Conservation (phyloP, 208 protist genomes). For the Trypanosoma cruzi region DNA sequence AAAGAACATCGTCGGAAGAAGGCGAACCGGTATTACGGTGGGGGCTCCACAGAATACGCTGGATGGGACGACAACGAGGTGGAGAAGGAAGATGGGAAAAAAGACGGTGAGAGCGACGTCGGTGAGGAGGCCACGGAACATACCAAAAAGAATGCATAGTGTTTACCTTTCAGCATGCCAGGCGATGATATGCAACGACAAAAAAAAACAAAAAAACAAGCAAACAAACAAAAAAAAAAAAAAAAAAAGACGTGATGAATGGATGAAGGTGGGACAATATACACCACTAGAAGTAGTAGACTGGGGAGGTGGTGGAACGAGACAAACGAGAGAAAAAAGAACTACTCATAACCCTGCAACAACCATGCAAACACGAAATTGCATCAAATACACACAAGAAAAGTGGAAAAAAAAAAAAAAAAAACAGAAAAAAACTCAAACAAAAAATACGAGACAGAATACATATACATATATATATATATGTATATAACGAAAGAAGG, state of each 20-base stretch:
- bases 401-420: too few relatives aligned
- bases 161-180: not conserved
- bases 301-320: not conserved
- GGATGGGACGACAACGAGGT: slow-evolving; percentile 28
- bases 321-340: too few relatives aligned
- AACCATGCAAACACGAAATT: too few relatives aligned
- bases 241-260: not conserved
- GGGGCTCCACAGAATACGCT: slow-evolving; percentile 59
- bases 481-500: too few relatives aligned
- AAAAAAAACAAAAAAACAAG: slow-evolving; percentile 1
- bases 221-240: not conserved
- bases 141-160: slow-evolving; percentile 12
- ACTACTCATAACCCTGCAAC: too few relatives aligned
- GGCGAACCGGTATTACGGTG: slow-evolving; percentile 69
- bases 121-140: slow-evolving; percentile 4
- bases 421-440: too few relatives aligned
- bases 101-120: slow-evolving; percentile 19
- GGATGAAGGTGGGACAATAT: not conserved
- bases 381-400: too few relatives aligned
- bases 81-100: slow-evolving; percentile 15
- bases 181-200: not conserved
- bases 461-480: too few relatives aligned
- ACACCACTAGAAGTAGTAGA: not conserved
- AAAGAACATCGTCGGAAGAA: slow-evolving; percentile 31
- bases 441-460: too few relatives aligned